A percentile compares a stretch with the other conserved stretches of the same genome.
Conservation (phyloP, 495 filamentous ascomycete species). For the Letharia lupina region DNA sequence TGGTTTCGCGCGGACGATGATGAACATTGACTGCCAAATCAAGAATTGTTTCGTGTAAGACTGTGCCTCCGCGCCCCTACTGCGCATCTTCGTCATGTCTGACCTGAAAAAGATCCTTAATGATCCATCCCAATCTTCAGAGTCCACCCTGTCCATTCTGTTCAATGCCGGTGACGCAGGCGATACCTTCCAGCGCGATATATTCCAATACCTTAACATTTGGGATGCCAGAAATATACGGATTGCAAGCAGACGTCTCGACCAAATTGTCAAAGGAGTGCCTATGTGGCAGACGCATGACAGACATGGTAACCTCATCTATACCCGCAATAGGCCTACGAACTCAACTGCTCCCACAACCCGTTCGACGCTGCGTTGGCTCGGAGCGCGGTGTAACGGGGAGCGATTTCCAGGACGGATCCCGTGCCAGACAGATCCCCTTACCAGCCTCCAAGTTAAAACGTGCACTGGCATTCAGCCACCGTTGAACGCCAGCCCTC, state of each 20-base stretch:
- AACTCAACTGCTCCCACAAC: neutral
- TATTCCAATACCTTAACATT: neutral
- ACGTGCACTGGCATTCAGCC: neutral
- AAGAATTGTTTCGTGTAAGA: too few species aligned
- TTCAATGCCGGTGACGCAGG: conserved; percentile 10
- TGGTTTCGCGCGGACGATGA: too few species aligned
- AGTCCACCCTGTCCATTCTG: conserved; percentile 1
- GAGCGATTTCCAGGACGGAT: neutral
- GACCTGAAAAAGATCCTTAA: neutral
- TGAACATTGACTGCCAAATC: too few species aligned
- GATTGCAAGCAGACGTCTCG: neutral
- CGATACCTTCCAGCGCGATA: conserved; percentile 3
- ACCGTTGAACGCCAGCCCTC: neutral
- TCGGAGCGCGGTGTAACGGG: conserved; percentile 1
- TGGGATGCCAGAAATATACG: conserved; percentile 6
- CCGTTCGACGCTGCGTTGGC: neutral
- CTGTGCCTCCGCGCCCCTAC: too few species aligned
- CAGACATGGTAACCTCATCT: neutral
- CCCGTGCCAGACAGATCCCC: neutral
- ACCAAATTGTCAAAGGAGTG: conserved; percentile 1
- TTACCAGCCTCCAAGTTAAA: neutral
- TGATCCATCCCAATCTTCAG: neutral
- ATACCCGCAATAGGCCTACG: neutral
- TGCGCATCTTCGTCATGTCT: neutral
- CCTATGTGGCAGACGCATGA: neutral